Percentiles rank a stretch among this genome's conserved stretches.
Conservation (phyloP, 169 alveolate species). For the Cryptosporidium parvum region DNA sequence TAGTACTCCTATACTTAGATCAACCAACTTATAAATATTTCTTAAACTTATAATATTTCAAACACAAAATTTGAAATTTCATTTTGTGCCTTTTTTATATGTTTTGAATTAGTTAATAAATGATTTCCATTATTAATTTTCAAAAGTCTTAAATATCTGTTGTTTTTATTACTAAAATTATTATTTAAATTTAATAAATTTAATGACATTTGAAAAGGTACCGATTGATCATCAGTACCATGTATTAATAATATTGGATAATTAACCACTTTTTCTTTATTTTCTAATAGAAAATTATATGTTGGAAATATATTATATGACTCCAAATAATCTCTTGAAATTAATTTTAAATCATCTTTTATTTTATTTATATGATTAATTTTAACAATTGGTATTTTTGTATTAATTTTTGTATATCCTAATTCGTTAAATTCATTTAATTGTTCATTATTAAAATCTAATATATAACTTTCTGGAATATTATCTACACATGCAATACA, state of each 20-base stretch:
- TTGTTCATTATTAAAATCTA: constrained; percentile 40
- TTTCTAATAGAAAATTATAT: neutral
- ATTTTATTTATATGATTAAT: neutral
- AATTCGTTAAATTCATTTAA: constrained; percentile 23
- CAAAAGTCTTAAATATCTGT: neutral
- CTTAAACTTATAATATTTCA: constrained; percentile 3
- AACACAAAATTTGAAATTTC: constrained; percentile 11
- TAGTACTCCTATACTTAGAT: constrained; percentile 6
- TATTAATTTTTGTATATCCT: constrained; percentile 15
- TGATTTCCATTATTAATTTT: constrained; percentile 33
- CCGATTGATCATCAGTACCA: constrained; percentile 54
- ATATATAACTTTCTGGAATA: constrained; percentile 31
- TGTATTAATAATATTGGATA: constrained; percentile 52
- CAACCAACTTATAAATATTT: neutral
- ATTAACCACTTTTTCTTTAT: constrained; percentile 9
- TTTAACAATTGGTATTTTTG: constrained; percentile 10
- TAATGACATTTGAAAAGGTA: constrained; percentile 55
- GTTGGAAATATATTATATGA: constrained; percentile 48
- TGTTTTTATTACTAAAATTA: neutral
- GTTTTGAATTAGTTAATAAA: constrained; percentile 51
- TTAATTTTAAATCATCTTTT: neutral
- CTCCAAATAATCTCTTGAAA: constrained; percentile 30
- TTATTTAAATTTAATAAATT: constrained; percentile 33
- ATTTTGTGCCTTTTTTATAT: constrained; percentile 62
- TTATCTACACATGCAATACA: constrained; percentile 67